Percentiles rank a stretch among this genome's conserved stretches.
phyloP scores from a whole-genome alignment of 495 filamentous ascomycete species.

The Symbiotaphrina buchneri region DNA sequence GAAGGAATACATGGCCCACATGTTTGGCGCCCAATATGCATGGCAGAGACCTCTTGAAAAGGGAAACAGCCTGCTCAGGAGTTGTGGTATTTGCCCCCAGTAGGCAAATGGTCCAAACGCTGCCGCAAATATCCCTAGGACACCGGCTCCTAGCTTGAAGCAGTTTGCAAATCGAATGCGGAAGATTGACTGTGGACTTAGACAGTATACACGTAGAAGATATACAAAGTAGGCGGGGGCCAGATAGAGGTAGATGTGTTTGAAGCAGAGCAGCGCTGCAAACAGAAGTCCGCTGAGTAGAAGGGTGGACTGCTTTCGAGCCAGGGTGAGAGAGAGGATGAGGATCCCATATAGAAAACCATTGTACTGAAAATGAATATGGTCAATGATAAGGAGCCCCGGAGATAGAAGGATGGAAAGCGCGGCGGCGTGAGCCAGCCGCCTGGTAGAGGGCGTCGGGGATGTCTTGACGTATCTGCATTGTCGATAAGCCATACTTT shows the following conservation, averaged over 20 bases:
- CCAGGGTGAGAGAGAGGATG: conserved; percentile 62
- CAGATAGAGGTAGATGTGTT: conserved; percentile 96
- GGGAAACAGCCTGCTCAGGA: conserved; percentile 70
- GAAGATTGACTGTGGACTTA: conserved; percentile 57
- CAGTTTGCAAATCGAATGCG: conserved; percentile 54
- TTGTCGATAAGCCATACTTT: not conserved
- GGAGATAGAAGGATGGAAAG: conserved; percentile 82
- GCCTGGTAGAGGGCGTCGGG: conserved; percentile 33
- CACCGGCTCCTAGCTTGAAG: conserved; percentile 55
- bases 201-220: conserved; percentile 68
- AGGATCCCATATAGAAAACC: conserved; percentile 85
- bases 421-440: conserved; percentile 68
- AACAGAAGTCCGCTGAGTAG: conserved; percentile 65
- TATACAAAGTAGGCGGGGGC: conserved; percentile 93
- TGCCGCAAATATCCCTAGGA: conserved; percentile 48
- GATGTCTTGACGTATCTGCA: conserved; percentile 48
- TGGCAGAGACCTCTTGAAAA: conserved; percentile 88
- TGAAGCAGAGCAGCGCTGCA: conserved; percentile 69
- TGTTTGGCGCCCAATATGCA: conserved; percentile 95
- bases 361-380: conserved; percentile 99
- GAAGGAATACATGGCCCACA: conserved; percentile 96
- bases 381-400: conserved; percentile 88
- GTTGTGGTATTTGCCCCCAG: conserved; percentile 71
- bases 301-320: conserved; percentile 51
- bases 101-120: conserved; percentile 81